Base-by-base conservation (phyloP, 768 basidiomycete species). In the Rhizopogon salebrosus region DNA sequence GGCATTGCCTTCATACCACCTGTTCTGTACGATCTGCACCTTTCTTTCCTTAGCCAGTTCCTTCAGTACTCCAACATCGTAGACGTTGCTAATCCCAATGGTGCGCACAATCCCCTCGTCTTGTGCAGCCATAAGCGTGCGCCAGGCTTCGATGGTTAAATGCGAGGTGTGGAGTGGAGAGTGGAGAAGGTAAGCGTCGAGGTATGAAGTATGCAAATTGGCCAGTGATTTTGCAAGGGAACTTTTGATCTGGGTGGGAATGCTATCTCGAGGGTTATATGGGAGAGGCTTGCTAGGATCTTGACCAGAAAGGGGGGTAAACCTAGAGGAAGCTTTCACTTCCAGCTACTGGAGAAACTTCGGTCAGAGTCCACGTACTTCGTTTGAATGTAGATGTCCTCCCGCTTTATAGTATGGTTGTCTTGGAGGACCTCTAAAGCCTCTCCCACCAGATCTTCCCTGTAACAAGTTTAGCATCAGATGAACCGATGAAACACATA, bases 131-230 rank as follows among this genome's bases (percentile, higher is more conserved):
- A 82, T 76, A 7, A 93, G 78, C 0, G 75, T 72, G 9, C 70
- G 70, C 83, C 89, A 92, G 0, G 90, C 90, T 56, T 83, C 79
- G 34, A 87, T 62, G 1, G 87, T 92, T 52, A 79, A 70, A 20
- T 77, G 70, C 14, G 76, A 65, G 0, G 80, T 84, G 1, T 68
- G 73, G 41, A 91, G 65, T 1, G 90, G 90, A 0, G 85, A 86
- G 63, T 94, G 92, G 6, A 94, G 76, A 48, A 93, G 71, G 55
- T 89, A 85, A 56, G 84, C 82, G 63, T 92, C 92, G 51, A 94
- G 68, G 62, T 89, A 90, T 8, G 78, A 76, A 1, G 89, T 87
- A 29, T 75, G 75, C 8, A 94, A 76, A 59, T 92, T 85, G 45
- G 66, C 62, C 42, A 92, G 74, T 9, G 91, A 93, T 22, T 62